These are phyloP conservation scores for Lachancea thermotolerans DNA, from an alignment of 805 yeast genomes.

Conservation along the genomic window DNA sequence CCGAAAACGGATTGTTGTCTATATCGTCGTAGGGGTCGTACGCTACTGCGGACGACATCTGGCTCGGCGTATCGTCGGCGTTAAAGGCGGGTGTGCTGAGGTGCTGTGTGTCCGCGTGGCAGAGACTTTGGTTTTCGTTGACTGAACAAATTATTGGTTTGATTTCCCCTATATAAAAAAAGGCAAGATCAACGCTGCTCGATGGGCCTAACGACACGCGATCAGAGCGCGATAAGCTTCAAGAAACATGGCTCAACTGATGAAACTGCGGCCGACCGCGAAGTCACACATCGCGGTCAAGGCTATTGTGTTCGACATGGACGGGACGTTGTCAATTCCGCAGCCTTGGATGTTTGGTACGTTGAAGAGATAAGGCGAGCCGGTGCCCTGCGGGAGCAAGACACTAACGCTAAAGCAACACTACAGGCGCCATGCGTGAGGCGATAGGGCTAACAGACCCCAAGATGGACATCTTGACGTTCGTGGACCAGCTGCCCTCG, in stretches of 20 bases:
- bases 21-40: slow-evolving; percentile 38
- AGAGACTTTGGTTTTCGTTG: no score
- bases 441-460: slow-evolving; percentile 44
- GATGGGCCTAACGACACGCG: no score
- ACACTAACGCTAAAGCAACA: background rate
- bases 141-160: no score
- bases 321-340: slow-evolving; percentile 66
- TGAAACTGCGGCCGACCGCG: slow-evolving; percentile 3
- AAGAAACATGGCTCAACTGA: no score
- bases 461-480: slow-evolving; percentile 46
- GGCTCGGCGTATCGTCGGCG: no score
- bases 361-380: slow-evolving; percentile 3
- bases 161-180: no score
- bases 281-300: slow-evolving; percentile 22
- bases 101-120: no score
- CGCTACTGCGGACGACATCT: slow-evolving; percentile 17
- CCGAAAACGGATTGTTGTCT: slow-evolving; percentile 58
- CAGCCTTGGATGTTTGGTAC: slow-evolving; percentile 50
- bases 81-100: no score
- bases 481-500: slow-evolving; percentile 38
- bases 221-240: no score
- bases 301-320: slow-evolving; percentile 72
- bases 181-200: no score
- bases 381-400: background rate
- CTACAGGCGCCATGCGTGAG: slow-evolving; percentile 47